Evolutionary conservation across 768 basidiomycete species (phyloP).

Genomic region (Russula sp.): DNA sequence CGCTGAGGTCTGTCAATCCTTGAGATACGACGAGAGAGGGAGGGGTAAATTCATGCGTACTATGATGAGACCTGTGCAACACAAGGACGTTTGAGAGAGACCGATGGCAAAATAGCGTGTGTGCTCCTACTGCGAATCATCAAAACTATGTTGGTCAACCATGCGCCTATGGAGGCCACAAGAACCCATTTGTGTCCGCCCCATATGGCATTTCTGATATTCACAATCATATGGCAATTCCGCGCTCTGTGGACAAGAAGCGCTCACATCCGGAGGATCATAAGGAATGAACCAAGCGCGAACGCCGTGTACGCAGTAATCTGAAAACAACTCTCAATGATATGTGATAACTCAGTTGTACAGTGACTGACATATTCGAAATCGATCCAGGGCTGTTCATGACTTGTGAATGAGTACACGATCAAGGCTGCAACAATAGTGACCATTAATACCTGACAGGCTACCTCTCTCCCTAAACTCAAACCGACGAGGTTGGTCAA

Average conservation of each 20-base stretch:
- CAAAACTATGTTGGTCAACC: constrained; percentile 12
- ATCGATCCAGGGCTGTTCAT: constrained; percentile 8
- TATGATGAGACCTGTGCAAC: constrained; percentile 1
- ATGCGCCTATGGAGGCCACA: neutral
- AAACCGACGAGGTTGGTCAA: neutral
- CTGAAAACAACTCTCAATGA: neutral
- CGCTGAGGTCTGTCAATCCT: neutral
- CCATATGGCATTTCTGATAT: constrained; percentile 18
- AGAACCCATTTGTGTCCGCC: neutral
- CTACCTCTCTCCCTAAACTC: neutral
- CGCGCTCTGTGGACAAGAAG: neutral
- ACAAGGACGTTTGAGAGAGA: neutral
- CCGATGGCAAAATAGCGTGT: neutral
- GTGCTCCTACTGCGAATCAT: constrained; percentile 15
- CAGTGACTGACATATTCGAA: constrained; percentile 6
- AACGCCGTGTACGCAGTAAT: constrained; percentile 10
- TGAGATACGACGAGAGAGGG: neutral
- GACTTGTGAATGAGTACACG: neutral
- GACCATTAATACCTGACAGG: constrained; percentile 9
- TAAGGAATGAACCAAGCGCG: neutral
- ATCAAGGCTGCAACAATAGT: neutral
- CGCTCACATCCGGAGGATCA: constrained; percentile 17
- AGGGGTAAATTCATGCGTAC: neutral
- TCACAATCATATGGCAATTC: neutral
- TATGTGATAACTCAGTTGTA: neutral